phyloP scores from a whole-genome alignment of 257 asterid species.

The Solanum sparsipilum region DNA sequence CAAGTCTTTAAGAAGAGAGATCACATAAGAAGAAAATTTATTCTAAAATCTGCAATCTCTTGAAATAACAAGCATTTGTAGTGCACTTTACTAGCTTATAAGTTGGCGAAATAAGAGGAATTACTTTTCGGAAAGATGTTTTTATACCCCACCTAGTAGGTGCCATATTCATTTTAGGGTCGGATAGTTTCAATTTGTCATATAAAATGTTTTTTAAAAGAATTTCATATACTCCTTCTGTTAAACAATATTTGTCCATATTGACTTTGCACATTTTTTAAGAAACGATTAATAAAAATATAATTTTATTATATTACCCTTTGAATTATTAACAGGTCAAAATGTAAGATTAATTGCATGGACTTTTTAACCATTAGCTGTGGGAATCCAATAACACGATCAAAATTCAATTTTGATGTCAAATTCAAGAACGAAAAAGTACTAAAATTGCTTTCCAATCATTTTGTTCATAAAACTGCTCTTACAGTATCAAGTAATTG shows the following conservation, averaged over 20 bases:
- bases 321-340: background rate
- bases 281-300: fast-evolving
- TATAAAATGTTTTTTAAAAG: too few species aligned
- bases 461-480: background rate
- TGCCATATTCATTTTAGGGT: background rate
- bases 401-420: background rate
- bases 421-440: background rate
- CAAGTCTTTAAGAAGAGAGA: background rate
- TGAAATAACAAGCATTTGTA: background rate
- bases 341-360: background rate
- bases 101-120: background rate
- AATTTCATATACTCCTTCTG: too few species aligned
- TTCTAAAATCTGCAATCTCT: background rate
- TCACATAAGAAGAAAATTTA: background rate
- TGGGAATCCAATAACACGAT: background rate
- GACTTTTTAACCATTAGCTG: background rate
- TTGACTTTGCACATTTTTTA: fast-evolving
- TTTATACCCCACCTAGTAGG: background rate
- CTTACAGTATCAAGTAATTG: background rate
- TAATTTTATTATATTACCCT: too few species aligned
- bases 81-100: background rate
- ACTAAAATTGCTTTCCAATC: background rate
- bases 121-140: background rate
- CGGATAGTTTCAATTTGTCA: too few species aligned
- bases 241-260: too few species aligned